Base-by-base conservation (phyloP, 257 asterid genomes). In the Solanum bukasovii region DNA sequence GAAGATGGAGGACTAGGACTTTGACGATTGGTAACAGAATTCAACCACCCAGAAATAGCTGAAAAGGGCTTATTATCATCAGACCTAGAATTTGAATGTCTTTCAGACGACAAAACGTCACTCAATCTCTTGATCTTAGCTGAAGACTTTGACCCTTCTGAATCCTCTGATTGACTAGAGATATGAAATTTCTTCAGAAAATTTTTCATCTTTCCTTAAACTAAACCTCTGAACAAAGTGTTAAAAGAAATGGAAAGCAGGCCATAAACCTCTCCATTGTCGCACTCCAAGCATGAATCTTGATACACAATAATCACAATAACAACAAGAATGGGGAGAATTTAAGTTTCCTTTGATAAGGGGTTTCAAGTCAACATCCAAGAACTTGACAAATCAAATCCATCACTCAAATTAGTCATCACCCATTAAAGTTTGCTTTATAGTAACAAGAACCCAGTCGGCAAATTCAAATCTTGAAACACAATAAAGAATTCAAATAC, bases 1-100 rank as follows among this genome's bases (percentile, higher is more conserved):
- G 98, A 93, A 9, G 96, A 93, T 31, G 96, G 95, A 2, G 97
- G 94, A 85, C 96, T 94, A 27, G 96, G 93, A 89, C 90, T 93
- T 90, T 94, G 94, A 37, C 70, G 35, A 87, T 93, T 90, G 13
- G 94, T 89, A 61, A 96, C 98, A 72, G 98, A 94, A 90, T 92
- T 97, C 89, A 97, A 90, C 99, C 99, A 97, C 59, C 99, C 99
- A 1, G 98, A 95, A 74, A 97, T 94, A 86, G 96, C 87, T 49
- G 98, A 92, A 90, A 95, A 94, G 73, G 98, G 95, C 63, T 94
- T 94, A 83, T 90, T 88, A 84, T 42, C 44, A 75, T 96, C 98
- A 37, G 75, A 68, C 75, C 37, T 68, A 68, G 37, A 27, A 68
- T 68, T 68, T 13, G 75, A 68, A 29, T 68, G 23, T 8, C 40